Evolutionary conservation across 257 asterid genomes (phyloP).

Genomic region (Solanum etuberosum): DNA sequence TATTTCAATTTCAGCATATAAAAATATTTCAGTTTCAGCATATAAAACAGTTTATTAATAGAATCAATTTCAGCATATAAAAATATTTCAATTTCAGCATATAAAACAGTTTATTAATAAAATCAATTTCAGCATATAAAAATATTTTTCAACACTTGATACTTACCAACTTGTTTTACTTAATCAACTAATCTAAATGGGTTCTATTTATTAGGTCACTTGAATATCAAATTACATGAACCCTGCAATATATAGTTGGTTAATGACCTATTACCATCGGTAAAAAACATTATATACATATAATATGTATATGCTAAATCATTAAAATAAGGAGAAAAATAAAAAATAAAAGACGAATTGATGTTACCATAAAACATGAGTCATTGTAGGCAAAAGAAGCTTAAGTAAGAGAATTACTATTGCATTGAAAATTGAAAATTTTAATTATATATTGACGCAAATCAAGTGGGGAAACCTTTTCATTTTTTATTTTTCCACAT

Average conservation of each 20-base stretch:
- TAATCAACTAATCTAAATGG: background rate
- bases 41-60: background rate
- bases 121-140: background rate
- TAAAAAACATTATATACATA: background rate
- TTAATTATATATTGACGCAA: background rate
- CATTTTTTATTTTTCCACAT: background rate
- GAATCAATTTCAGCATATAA: background rate
- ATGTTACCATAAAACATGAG: background rate
- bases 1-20: background rate
- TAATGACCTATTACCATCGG: background rate
- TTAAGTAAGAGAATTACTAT: background rate
- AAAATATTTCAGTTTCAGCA: too few species aligned
- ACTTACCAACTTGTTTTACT: background rate
- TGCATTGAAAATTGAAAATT: background rate
- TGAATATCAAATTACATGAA: background rate
- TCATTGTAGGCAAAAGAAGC: background rate
- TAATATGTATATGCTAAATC: background rate
- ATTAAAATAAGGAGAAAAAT: background rate
- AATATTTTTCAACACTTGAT: background rate
- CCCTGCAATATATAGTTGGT: background rate
- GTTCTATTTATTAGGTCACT: background rate
- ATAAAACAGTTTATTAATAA: background rate
- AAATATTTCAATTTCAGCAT: background rate
- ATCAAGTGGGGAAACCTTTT: background rate
- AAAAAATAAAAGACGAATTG: background rate